Conservation (phyloP, 805 yeast genomes). For the Lipomyces orientalis region DNA sequence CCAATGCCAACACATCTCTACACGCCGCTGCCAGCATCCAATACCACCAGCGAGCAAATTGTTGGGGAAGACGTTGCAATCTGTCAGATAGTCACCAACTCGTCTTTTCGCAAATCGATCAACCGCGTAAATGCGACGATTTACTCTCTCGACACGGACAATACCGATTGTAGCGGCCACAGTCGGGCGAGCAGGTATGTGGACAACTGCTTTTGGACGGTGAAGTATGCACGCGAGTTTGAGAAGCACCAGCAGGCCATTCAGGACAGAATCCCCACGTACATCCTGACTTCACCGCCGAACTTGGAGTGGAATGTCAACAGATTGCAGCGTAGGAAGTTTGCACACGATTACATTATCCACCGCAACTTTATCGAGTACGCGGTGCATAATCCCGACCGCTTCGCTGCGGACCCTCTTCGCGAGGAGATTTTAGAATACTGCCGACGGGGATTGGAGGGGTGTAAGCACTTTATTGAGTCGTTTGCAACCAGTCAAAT, state of each 20-base stretch:
- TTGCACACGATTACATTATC: slow-evolving; percentile 1
- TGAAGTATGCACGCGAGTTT: slow-evolving; percentile 7
- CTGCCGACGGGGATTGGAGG: slow-evolving; percentile 8
- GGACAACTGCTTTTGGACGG: slow-evolving; percentile 6
- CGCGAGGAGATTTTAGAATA: slow-evolving; percentile 5
- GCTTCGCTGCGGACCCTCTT: background rate
- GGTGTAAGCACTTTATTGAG: slow-evolving; percentile 4
- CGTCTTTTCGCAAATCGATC: slow-evolving; percentile 9
- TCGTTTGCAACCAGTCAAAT: background rate
- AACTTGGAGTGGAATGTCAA: slow-evolving; percentile 13
- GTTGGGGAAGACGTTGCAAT: slow-evolving; percentile 3
- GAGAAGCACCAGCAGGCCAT: slow-evolving; percentile 7
- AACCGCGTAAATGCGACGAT: slow-evolving; percentile 12
- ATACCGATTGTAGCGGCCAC: background rate
- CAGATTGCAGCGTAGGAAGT: background rate
- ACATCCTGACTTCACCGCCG: background rate
- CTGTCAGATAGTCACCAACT: slow-evolving; percentile 7
- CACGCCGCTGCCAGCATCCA: too few species aligned
- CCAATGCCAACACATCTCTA: slow-evolving; percentile 4
- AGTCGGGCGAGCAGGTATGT: background rate
- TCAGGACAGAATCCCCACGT: slow-evolving; percentile 6
- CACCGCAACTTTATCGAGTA: slow-evolving; percentile 10
- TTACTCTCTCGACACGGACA: background rate
- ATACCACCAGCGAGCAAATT: background rate
- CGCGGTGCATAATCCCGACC: too few species aligned